Percentiles rank a stretch among this genome's conserved stretches.
These are phyloP conservation scores for Trichoderma afroharzianum DNA, from an alignment of 2,329 filamentous ascomycete species.

Conservation along the genomic window DNA sequence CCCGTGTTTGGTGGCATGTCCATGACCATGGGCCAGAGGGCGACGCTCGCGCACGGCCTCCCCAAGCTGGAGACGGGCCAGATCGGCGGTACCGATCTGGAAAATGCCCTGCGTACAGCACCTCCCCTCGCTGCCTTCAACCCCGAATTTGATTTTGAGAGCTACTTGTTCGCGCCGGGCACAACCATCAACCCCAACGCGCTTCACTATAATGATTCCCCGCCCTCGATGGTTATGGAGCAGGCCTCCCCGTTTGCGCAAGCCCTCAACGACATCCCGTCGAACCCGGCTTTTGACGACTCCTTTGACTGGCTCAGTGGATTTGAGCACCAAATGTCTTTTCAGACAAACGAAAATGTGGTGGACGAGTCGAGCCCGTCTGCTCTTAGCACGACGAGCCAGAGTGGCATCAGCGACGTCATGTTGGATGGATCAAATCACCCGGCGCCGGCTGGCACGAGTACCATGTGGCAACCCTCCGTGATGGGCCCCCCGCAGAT, in stretches of 20 bases:
- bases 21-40: conserved; percentile 59
- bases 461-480: conserved; percentile 66
- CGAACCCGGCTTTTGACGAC: conserved; percentile 65
- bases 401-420: conserved; percentile 84
- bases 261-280: conserved; percentile 55
- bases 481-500: conserved; percentile 68
- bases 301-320: conserved; percentile 78
- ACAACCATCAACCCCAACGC: conserved; percentile 67
- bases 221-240: conserved; percentile 62
- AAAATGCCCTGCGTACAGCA: conserved; percentile 72
- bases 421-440: conserved; percentile 81
- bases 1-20: conserved; percentile 73
- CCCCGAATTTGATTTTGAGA: conserved; percentile 46
- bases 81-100: conserved; percentile 63
- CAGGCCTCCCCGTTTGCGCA: conserved; percentile 58
- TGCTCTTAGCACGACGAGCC: conserved; percentile 90
- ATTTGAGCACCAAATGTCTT: conserved; percentile 73
- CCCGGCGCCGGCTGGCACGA: conserved; percentile 48
- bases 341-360: conserved; percentile 70
- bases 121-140: conserved; percentile 62
- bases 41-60: conserved; percentile 61
- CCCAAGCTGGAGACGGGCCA: conserved; percentile 79
- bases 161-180: conserved; percentile 64
- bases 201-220: conserved; percentile 80
- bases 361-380: conserved; percentile 94